phyloP scores from a whole-genome alignment of 305 asterid genomes.

The Coffea humblotiana region DNA sequence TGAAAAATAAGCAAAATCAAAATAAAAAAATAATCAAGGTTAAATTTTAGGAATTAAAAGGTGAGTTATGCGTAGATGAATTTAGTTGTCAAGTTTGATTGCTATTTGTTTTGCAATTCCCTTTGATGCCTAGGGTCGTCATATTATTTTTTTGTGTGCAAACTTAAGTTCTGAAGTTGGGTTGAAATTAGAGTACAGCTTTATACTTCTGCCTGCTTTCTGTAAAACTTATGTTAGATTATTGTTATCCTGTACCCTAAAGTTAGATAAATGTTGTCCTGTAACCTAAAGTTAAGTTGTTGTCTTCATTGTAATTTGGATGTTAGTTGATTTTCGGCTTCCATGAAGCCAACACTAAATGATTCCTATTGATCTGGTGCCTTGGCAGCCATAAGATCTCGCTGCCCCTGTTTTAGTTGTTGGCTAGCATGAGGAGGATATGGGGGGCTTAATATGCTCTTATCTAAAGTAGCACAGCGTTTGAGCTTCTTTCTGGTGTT shows the following conservation, averaged over 20 bases:
- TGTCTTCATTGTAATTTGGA: background rate
- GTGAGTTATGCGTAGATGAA: background rate
- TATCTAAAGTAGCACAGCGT: background rate
- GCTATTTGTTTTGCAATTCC: background rate
- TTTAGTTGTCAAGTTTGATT: background rate
- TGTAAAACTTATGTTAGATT: background rate
- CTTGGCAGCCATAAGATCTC: background rate
- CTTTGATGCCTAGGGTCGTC: background rate
- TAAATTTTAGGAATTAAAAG: background rate
- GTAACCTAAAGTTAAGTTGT: background rate
- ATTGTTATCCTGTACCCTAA: background rate
- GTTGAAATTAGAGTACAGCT: background rate
- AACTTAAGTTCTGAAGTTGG: background rate
- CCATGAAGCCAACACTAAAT: background rate
- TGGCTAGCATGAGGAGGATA: background rate
- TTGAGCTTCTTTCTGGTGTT: slow-evolving; percentile 1
- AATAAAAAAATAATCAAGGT: background rate
- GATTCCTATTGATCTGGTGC: background rate
- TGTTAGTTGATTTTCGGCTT: background rate
- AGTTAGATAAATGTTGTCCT: background rate
- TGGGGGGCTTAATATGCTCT: background rate
- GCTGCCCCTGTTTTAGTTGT: background rate
- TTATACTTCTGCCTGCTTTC: background rate
- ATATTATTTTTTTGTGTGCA: background rate
- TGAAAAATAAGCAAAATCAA: background rate